phyloP scores from a whole-genome alignment of 2,329 filamentous ascomycete species.

The Cercospora canescens region DNA sequence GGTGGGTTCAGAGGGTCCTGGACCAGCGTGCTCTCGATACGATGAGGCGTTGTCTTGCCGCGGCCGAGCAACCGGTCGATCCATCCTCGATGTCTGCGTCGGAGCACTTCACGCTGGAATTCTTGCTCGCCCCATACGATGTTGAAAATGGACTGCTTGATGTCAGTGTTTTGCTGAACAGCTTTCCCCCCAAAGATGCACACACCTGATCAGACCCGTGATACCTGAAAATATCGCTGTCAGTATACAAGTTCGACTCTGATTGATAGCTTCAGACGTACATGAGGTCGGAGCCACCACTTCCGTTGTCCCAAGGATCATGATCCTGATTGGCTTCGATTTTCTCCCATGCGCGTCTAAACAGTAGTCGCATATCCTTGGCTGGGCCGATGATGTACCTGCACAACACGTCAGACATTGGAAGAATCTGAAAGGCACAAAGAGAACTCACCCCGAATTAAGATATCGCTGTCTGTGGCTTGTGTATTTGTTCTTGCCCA shows the following conservation, averaged over 20 bases:
- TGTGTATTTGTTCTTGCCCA: slow-evolving; percentile 39
- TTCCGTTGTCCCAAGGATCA: slow-evolving; percentile 29
- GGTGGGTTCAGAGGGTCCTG: slow-evolving; percentile 22
- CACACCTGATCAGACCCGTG: slow-evolving; percentile 8
- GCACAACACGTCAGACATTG: neutral
- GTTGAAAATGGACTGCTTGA: slow-evolving; percentile 30
- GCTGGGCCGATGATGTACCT: slow-evolving; percentile 28
- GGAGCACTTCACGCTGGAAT: slow-evolving; percentile 32
- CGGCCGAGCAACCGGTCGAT: slow-evolving; percentile 11
- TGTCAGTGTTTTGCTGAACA: neutral
- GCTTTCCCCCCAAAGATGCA: neutral
- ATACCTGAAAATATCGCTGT: neutral
- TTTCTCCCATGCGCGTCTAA: slow-evolving; percentile 26
- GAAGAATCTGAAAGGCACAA: neutral
- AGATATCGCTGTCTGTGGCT: slow-evolving; percentile 28
- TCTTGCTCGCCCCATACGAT: slow-evolving; percentile 34
- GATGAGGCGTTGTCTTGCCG: slow-evolving; percentile 15
- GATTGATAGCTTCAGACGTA: neutral
- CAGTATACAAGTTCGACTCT: neutral
- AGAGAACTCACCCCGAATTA: slow-evolving; percentile 21
- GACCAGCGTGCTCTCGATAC: slow-evolving; percentile 22
- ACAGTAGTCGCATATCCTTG: slow-evolving; percentile 27
- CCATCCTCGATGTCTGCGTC: slow-evolving; percentile 22
- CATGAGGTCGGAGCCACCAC: slow-evolving; percentile 26
- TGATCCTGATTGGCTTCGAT: slow-evolving; percentile 21